These are phyloP conservation scores for Ustulina deusta DNA, from an alignment of 2,329 filamentous ascomycete species.

Conservation along the genomic window DNA sequence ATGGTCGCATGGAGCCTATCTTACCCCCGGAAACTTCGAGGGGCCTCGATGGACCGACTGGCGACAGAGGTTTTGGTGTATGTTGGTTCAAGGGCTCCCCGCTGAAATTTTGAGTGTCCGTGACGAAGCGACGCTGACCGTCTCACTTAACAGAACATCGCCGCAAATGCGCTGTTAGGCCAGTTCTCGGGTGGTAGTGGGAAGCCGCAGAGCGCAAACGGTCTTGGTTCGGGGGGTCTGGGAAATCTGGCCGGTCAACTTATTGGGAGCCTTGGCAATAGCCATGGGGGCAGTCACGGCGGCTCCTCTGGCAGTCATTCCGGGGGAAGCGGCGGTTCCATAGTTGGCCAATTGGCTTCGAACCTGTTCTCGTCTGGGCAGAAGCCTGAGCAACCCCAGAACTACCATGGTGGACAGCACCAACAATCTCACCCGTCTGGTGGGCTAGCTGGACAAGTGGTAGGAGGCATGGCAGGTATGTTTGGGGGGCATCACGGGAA, in stretches of 20 bases:
- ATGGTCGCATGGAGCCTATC: constrained; percentile 71
- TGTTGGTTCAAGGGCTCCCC: constrained; percentile 51
- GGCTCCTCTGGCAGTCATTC: constrained; percentile 44
- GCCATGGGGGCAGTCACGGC: constrained; percentile 44
- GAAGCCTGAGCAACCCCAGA: constrained; percentile 60
- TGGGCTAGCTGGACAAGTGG: constrained; percentile 65
- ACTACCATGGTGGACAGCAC: constrained; percentile 40
- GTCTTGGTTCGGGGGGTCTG: constrained; percentile 54
- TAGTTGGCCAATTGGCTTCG: constrained; percentile 68
- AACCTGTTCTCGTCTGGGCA: constrained; percentile 64
- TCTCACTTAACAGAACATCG: constrained; percentile 62
- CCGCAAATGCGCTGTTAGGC: constrained; percentile 67
- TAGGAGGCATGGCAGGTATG: constrained; percentile 65
- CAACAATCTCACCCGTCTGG: constrained; percentile 56
- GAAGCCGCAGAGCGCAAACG: constrained; percentile 55
- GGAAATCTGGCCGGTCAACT: constrained; percentile 63
- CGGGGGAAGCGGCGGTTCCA: constrained; percentile 48
- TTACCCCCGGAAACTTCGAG: constrained; percentile 63
- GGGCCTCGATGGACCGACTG: constrained; percentile 62
- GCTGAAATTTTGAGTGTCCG: constrained; percentile 33
- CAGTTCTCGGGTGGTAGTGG: constrained; percentile 59
- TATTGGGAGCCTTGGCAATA: constrained; percentile 47
- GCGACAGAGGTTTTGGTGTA: constrained; percentile 75
- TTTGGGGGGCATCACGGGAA: constrained; percentile 62
- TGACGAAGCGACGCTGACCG: constrained; percentile 44